Conservation (phyloP, 352 stramenopile species). For the Aphanomyces invadans region DNA sequence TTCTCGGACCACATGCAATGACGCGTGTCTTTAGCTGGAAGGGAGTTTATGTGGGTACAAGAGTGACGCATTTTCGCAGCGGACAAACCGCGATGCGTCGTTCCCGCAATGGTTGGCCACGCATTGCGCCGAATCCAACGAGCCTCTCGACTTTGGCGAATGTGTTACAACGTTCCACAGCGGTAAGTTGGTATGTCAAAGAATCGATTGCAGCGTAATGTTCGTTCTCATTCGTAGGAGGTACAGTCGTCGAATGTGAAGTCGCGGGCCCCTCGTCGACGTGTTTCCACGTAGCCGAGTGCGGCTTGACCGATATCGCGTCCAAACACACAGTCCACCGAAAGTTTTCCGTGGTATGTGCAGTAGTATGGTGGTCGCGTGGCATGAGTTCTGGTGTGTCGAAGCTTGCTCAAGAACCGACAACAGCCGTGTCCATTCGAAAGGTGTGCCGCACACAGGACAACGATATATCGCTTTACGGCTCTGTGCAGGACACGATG, state of each 20-base stretch:
- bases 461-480: neutral
- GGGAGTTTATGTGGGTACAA: conserved; percentile 61
- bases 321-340: conserved; percentile 6
- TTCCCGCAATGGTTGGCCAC: conserved; percentile 16
- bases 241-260: neutral
- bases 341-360: conserved; percentile 18
- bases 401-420: conserved; percentile 19
- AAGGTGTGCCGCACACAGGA: neutral
- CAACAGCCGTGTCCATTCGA: neutral
- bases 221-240: neutral
- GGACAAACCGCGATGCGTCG: conserved; percentile 30
- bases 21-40: conserved; percentile 50
- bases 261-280: neutral
- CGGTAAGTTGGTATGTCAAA: neutral
- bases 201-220: neutral
- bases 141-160: conserved; percentile 18
- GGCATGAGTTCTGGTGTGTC: neutral
- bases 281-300: conserved; percentile 8
- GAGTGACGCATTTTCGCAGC: conserved; percentile 52
- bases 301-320: neutral
- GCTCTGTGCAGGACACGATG: conserved; percentile 7
- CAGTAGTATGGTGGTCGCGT: too few relatives aligned
- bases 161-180: conserved; percentile 6
- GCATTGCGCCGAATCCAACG: conserved; percentile 7
- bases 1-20: conserved; percentile 31